Conservation (phyloP, 164 flowering plant genomes). For the Protea cynaroides region DNA sequence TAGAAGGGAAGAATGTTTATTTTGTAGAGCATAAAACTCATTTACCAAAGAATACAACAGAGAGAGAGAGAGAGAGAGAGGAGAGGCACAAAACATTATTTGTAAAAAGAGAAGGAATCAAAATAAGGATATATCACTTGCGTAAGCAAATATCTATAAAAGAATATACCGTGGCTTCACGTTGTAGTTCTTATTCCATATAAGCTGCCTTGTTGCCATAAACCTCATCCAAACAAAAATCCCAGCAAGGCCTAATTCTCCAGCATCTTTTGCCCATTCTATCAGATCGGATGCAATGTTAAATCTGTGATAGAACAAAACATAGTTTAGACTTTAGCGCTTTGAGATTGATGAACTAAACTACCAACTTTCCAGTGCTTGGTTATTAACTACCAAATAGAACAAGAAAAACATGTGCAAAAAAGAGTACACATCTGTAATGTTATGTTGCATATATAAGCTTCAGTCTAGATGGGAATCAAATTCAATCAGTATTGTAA, state of each 20-base stretch:
- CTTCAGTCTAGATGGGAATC: too few relatives aligned
- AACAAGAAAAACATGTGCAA: too few relatives aligned
- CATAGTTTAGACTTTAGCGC: background rate
- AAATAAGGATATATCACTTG: too few relatives aligned
- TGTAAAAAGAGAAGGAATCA: background rate
- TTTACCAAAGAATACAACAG: background rate
- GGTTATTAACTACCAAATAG: too few relatives aligned
- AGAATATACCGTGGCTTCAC: slow-evolving; percentile 90
- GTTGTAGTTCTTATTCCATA: slow-evolving; percentile 98
- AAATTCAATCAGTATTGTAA: too few relatives aligned
- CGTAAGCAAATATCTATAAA: too few relatives aligned
- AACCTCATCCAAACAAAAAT: slow-evolving; percentile 99
- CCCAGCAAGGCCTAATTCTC: slow-evolving; percentile 86
- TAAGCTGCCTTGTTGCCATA: slow-evolving; percentile 96
- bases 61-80: background rate
- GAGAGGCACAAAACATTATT: background rate
- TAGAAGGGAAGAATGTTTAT: background rate
- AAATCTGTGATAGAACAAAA: slow-evolving; percentile 48
- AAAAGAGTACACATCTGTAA: too few relatives aligned
- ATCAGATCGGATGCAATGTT: slow-evolving; percentile 91
- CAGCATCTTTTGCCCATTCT: slow-evolving; percentile 64
- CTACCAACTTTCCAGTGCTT: background rate
- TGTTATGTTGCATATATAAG: too few relatives aligned
- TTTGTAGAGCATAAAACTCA: background rate
- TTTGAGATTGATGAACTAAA: background rate